phyloP scores from a whole-genome alignment of 2,329 filamentous ascomycete genomes.

The Fusarium agapanthi region DNA sequence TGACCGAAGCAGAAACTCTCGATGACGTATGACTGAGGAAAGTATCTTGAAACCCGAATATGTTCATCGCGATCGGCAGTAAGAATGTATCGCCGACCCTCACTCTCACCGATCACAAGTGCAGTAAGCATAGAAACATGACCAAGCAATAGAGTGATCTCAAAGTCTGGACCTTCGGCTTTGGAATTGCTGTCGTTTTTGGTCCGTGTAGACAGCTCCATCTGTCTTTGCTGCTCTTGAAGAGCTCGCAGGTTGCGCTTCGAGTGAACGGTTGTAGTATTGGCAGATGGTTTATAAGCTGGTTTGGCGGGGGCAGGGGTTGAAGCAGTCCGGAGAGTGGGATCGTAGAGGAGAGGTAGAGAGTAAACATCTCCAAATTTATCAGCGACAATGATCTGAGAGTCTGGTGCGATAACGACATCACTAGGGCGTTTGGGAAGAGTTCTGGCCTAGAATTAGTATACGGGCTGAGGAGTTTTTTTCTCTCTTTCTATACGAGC shows the following conservation, averaged over 20 bases:
- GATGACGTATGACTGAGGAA: slow-evolving; percentile 86
- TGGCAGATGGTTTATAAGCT: slow-evolving; percentile 60
- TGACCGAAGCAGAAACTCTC: slow-evolving; percentile 92
- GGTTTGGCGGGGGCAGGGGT: slow-evolving; percentile 40
- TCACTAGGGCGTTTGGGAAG: slow-evolving; percentile 93
- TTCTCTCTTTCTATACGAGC: background rate
- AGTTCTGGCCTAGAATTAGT: slow-evolving; percentile 58
- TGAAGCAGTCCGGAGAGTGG: slow-evolving; percentile 19
- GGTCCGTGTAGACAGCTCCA: slow-evolving; percentile 45
- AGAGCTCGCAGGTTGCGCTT: slow-evolving; percentile 69
- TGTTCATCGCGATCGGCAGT: slow-evolving; percentile 72
- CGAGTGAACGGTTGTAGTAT: slow-evolving; percentile 70
- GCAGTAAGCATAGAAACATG: slow-evolving; percentile 96
- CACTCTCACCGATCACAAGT: slow-evolving; percentile 62
- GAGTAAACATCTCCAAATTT: slow-evolving; percentile 98
- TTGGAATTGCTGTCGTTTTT: slow-evolving; percentile 43
- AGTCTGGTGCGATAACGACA: slow-evolving; percentile 74
- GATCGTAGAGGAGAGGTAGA: slow-evolving; percentile 68
- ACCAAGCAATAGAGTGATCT: slow-evolving; percentile 82
- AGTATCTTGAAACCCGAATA: slow-evolving; percentile 84
- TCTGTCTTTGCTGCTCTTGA: slow-evolving; percentile 63
- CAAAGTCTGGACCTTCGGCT: slow-evolving; percentile 64
- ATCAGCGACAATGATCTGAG: slow-evolving; percentile 83
- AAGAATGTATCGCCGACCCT: slow-evolving; percentile 59
- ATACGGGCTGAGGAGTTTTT: background rate